Percentiles rank a stretch among this genome's conserved stretches.
These are phyloP conservation scores for Beauveria medogensis DNA, from an alignment of 2,329 filamentous ascomycete genomes.

Conservation along the genomic window DNA sequence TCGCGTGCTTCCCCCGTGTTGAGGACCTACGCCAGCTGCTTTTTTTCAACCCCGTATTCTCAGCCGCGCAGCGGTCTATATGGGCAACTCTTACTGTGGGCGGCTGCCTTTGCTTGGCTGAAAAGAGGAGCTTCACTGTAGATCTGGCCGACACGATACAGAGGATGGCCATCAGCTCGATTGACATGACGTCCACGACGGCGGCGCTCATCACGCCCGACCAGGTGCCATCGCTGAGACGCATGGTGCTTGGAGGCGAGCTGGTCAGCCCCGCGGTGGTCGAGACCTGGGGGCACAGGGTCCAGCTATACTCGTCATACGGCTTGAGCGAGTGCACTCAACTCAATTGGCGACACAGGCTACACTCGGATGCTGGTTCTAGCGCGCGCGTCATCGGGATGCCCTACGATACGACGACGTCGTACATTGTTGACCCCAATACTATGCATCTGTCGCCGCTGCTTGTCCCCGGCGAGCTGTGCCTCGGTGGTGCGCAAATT, in stretches of 20 bases:
- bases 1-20: neutral
- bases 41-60: neutral
- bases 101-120: neutral
- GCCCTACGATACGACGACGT: neutral
- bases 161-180: conserved; percentile 11
- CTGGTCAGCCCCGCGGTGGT: neutral
- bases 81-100: neutral
- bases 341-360: neutral
- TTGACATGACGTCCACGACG: conserved; percentile 17
- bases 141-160: conserved; percentile 7
- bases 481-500: neutral
- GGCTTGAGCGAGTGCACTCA: neutral
- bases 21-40: neutral
- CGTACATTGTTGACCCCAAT: neutral
- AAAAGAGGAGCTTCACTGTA: neutral
- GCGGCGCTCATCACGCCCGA: conserved; percentile 9
- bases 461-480: neutral
- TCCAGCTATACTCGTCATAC: neutral
- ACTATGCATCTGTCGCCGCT: neutral
- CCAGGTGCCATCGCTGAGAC: conserved; percentile 10
- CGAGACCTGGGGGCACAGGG: neutral
- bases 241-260: neutral
- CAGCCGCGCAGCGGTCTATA: neutral
- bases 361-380: neutral
- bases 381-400: neutral